Percentiles rank a stretch among this genome's conserved stretches.
phyloP scores from a whole-genome alignment of 2,329 filamentous ascomycete genomes.

The Trichoderma sp. region DNA sequence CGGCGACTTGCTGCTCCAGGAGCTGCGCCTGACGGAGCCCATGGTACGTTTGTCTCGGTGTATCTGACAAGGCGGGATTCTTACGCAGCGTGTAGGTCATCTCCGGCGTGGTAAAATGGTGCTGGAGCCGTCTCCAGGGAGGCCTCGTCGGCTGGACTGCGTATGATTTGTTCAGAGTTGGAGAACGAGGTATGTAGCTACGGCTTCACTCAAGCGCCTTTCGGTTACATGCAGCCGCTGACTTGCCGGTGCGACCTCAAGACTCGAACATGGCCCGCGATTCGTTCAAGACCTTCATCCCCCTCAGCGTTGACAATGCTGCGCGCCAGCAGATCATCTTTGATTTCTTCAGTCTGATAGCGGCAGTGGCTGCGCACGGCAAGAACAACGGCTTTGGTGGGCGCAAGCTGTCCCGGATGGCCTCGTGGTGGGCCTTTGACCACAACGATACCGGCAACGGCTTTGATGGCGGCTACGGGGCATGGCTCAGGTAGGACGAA shows the following conservation, averaged over 20 bases:
- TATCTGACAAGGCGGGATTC: constrained; percentile 27
- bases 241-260: constrained; percentile 42
- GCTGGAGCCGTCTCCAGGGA: constrained; percentile 88
- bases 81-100: constrained; percentile 65
- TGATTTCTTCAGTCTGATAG: constrained; percentile 92
- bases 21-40: constrained; percentile 88
- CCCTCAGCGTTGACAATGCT: constrained; percentile 85
- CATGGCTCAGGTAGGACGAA: constrained; percentile 71
- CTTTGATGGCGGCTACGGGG: constrained; percentile 91
- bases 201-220: neutral
- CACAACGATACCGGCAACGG: constrained; percentile 83
- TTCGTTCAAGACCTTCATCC: constrained; percentile 95
- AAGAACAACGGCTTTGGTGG: constrained; percentile 93
- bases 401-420: constrained; percentile 90
- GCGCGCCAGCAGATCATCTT: constrained; percentile 87
- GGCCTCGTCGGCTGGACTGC: constrained; percentile 96
- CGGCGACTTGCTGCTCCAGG: constrained; percentile 75
- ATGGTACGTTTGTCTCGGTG: constrained; percentile 65
- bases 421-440: constrained; percentile 98
- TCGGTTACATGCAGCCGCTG: neutral
- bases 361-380: constrained; percentile 87
- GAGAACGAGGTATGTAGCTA: constrained; percentile 73
- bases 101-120: constrained; percentile 96
- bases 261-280: constrained; percentile 91
- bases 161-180: constrained; percentile 93